Conservation (phyloP, 768 basidiomycete species). For the Sarcomyxa edulis region DNA sequence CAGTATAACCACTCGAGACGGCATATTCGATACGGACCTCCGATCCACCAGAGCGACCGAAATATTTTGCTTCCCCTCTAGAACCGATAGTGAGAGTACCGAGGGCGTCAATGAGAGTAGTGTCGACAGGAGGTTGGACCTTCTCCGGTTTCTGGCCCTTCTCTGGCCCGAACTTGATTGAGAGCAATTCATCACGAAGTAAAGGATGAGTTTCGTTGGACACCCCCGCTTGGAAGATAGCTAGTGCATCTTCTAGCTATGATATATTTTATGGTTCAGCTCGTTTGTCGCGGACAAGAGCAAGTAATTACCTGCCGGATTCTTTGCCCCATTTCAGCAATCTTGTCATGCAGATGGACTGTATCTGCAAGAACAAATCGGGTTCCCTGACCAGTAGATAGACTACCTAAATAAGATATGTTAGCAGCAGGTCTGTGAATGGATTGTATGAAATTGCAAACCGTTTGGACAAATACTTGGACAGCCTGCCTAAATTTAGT, state of each 20-base stretch:
- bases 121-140: too few relatives aligned
- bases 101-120: conserved; percentile 54
- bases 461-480: conserved; percentile 69
- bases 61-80: conserved; percentile 55
- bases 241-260: conserved; percentile 60
- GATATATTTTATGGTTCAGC: too few relatives aligned
- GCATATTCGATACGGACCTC: conserved; percentile 64
- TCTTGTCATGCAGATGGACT: conserved; percentile 57
- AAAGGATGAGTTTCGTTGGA: conserved; percentile 56
- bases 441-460: too few relatives aligned
- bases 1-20: too few relatives aligned
- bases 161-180: conserved; percentile 22
- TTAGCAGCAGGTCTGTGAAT: too few relatives aligned
- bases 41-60: conserved; percentile 62
- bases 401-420: too few relatives aligned
- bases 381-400: conserved; percentile 75
- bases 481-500: conserved; percentile 44
- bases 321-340: conserved; percentile 45
- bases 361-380: conserved; percentile 64
- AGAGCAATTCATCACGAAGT: conserved; percentile 44
- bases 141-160: too few relatives aligned
- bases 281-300: too few relatives aligned
- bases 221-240: conserved; percentile 41
- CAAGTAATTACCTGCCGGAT: too few relatives aligned
- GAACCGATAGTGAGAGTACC: conserved; percentile 58